Conservation (phyloP, 2,329 filamentous ascomycete genomes). For the Beauveria sp. region DNA sequence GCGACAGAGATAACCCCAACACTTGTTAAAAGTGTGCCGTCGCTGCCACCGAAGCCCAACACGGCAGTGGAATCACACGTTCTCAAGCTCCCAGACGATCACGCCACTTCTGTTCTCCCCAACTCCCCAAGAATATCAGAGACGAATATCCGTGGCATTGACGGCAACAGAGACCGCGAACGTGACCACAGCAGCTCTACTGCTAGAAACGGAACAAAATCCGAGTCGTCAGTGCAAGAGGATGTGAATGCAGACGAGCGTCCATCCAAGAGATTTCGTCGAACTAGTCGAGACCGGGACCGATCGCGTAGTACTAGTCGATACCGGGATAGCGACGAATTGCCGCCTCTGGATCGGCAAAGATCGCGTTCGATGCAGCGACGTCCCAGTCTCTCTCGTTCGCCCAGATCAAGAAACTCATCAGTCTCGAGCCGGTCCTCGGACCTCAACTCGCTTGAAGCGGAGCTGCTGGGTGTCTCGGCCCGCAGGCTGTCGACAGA, state of each 20-base stretch:
- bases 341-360: conserved; percentile 1
- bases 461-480: conserved; percentile 9
- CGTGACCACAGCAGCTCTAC: background rate
- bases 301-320: background rate
- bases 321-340: background rate
- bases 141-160: background rate
- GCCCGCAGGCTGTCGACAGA: conserved; percentile 6
- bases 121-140: background rate
- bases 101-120: no score
- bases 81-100: background rate
- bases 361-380: conserved; percentile 5
- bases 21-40: background rate
- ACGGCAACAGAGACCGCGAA: background rate
- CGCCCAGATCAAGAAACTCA: conserved; percentile 2
- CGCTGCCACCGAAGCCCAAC: conserved; percentile 4
- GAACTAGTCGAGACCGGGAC: conserved; percentile 6
- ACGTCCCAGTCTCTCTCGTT: background rate
- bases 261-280: background rate
- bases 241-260: background rate
- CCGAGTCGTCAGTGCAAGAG: background rate
- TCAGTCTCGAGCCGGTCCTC: conserved; percentile 9
- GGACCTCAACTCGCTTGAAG: conserved; percentile 11
- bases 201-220: background rate
- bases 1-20: background rate
- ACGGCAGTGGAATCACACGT: background rate